Base-by-base conservation (phyloP, 192 early-diverging fungal genomes). In the Gryganskiella cystojenkinii region DNA sequence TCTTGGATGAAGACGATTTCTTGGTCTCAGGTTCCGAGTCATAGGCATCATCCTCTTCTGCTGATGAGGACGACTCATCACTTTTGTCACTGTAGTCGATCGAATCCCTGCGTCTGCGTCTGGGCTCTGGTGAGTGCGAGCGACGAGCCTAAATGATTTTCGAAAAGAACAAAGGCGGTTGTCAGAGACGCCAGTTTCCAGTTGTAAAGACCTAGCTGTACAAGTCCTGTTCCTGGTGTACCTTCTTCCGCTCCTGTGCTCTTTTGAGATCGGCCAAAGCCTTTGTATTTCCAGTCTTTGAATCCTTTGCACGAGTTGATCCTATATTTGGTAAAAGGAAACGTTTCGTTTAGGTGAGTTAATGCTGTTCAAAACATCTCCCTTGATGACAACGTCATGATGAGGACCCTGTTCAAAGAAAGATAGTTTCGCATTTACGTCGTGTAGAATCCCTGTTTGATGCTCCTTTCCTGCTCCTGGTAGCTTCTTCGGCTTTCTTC, bases 241-340 rank as follows among this genome's bases (percentile, higher is more conserved):
- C 71, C 45, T 64, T 67, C 40, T 81, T 79, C 40, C 73, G 49
- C 50, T 81, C 68, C 46, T 80, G 74, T 33, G 69, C 70, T 70
- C 58, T 84, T 76, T 79, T 89, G 70, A 70, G 87, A 87, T 52
- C 92, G 73, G 59, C 85, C 74, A 42, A 42, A 3, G 71, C 71
- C 34, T 75, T 75, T 42, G 71, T 75, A 42, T 44, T 75, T 53
- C 71, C 71, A 49, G 71, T 85, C 22, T 70, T 80, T 3, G 79
- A 60, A 10, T 81, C 86, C 44, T 86, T 85, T n/a, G 82, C 70
- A 56, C 85, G 83, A 15, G 87, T 82, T 15, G 87, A 88, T 63
- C 87, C 85, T 85, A n/a, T n/a, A n/a, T n/a, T n/a, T n/a, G n/a
- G n/a, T n/a, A n/a, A n/a, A n/a, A n/a, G n/a, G n/a, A n/a, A n/a